Conservation (phyloP, 2,329 filamentous ascomycete species). For the Pseudogymnoascus sp. region DNA sequence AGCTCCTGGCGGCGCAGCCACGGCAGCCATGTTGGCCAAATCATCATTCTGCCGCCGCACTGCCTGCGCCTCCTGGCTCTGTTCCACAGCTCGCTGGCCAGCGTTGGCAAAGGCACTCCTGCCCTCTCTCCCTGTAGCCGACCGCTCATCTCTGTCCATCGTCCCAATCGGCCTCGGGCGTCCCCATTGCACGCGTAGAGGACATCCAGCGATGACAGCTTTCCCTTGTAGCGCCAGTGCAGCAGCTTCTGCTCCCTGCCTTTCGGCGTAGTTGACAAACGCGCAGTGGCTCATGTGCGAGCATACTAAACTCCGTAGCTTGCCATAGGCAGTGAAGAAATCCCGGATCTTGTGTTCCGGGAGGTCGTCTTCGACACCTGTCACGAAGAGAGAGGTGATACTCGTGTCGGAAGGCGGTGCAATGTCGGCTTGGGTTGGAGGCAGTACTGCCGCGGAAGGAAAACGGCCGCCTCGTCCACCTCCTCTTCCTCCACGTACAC, state of each 20-base stretch:
- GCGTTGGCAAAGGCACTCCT: constrained; percentile 47
- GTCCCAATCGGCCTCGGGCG: constrained; percentile 85
- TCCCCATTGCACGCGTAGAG: constrained; percentile 84
- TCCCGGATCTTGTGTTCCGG: constrained; percentile 86
- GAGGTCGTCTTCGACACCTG: constrained; percentile 90
- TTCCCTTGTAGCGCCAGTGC: constrained; percentile 78
- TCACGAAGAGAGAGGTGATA: constrained; percentile 89
- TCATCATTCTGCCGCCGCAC: constrained; percentile 20
- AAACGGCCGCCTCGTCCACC: constrained; percentile 44
- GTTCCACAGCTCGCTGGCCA: constrained; percentile 31
- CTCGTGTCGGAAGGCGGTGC: constrained; percentile 73
- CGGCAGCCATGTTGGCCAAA: constrained; percentile 30
- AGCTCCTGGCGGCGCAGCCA: constrained; percentile 72
- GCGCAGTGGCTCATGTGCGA: constrained; percentile 96
- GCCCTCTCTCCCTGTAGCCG: constrained; percentile 73
- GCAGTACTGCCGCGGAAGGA: constrained; percentile 62
- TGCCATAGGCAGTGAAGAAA: constrained; percentile 82
- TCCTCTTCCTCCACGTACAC: constrained; percentile 31
- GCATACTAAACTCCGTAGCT: constrained; percentile 86
- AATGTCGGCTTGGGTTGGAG: constrained; percentile 78
- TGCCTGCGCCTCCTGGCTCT: constrained; percentile 20
- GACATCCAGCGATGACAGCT: constrained; percentile 84
- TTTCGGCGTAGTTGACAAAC: constrained; percentile 86
- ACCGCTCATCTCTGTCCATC: constrained; percentile 78
- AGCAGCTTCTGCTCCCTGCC: constrained; percentile 77